Base-by-base conservation (phyloP, 768 basidiomycete genomes). In the Rossbeevera mucosa region DNA sequence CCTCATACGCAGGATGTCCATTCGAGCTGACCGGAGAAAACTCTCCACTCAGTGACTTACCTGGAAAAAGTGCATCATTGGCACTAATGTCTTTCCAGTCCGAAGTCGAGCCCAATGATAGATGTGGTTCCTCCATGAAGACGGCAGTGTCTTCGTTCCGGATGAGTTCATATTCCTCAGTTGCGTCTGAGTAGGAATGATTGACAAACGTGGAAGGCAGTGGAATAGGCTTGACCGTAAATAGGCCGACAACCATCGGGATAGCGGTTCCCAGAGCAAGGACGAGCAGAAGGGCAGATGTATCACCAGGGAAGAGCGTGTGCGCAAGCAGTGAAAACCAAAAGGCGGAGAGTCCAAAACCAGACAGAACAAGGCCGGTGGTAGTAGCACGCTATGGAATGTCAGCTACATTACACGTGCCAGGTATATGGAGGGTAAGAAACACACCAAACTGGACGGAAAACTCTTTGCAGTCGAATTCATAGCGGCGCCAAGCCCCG, bases 301-400 rank as follows among this genome's bases (percentile, higher is more conserved):
- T 89, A 60, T 93, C 77, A 0, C 89, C 91, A 0, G 88, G 83
- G 61, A 83, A 94, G 40, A 85, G 65, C 0, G 79, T 61, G 51
- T 86, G 84, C 0, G 91, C 83, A 31, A 94, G 70, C 1, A 83
- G 78, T 11, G 90, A 88, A 70, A 94, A 96, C 56, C 89, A 75
- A 74, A 95, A 95, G 0, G 94, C 94, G 0, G 91, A 93, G 14
- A 97, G 80, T 0, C 94, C 93, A 56, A 91, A 93, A 28, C 91
- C 93, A 0, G 91, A 90, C 18, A 93, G 69, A 29, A 94, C 91
- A 7, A 91, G 64, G 2, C 86, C 86, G 0, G 87, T 90, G 8
- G 83, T 80, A 0, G 83, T 83, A 11, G 85, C 91, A 18, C 91
- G 78, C 86, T 91, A 44, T 22, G 47, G 25, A 21, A 49, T 21